Conservation (phyloP, 352 stramenopile genomes). For the Globisporangium cystogenes region DNA sequence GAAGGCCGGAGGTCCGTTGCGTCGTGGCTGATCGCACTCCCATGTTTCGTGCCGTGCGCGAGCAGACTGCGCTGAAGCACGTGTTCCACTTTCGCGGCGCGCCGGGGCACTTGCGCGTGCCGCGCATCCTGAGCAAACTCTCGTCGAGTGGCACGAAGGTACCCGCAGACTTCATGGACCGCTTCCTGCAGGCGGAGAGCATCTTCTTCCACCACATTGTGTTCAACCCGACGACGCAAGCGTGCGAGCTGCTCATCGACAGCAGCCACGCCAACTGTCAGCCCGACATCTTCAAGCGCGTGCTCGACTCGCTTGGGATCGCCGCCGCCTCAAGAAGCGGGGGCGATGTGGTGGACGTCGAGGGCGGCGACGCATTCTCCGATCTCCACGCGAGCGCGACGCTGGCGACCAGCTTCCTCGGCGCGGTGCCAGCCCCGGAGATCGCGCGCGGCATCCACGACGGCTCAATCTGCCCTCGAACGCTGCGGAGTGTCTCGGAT, state of each 20-base stretch:
- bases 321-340: not conserved
- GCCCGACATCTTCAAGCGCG: constrained; percentile 38
- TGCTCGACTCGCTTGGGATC: constrained; percentile 31
- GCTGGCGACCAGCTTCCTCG: constrained; percentile 37
- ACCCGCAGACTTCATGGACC: constrained; percentile 40
- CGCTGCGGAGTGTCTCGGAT: constrained; percentile 9
- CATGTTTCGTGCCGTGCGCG: not conserved
- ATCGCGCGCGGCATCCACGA: constrained; percentile 45
- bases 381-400: constrained; percentile 25
- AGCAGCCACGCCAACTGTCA: constrained; percentile 40
- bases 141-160: constrained; percentile 35
- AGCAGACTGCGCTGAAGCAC: constrained; percentile 67
- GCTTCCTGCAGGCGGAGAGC: constrained; percentile 55
- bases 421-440: constrained; percentile 24
- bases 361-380: not conserved
- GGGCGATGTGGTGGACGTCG: constrained; percentile 11
- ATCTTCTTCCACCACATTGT: constrained; percentile 81
- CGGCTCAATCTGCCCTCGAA: constrained; percentile 34
- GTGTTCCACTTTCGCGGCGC: constrained; percentile 68
- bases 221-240: constrained; percentile 42
- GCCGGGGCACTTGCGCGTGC: constrained; percentile 42
- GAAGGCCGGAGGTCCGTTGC: not conserved
- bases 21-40: not conserved
- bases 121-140: constrained; percentile 63
- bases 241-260: constrained; percentile 54